phyloP scores from a whole-genome alignment of 2,329 filamentous ascomycete species.

The Helicocarpus griseus region DNA sequence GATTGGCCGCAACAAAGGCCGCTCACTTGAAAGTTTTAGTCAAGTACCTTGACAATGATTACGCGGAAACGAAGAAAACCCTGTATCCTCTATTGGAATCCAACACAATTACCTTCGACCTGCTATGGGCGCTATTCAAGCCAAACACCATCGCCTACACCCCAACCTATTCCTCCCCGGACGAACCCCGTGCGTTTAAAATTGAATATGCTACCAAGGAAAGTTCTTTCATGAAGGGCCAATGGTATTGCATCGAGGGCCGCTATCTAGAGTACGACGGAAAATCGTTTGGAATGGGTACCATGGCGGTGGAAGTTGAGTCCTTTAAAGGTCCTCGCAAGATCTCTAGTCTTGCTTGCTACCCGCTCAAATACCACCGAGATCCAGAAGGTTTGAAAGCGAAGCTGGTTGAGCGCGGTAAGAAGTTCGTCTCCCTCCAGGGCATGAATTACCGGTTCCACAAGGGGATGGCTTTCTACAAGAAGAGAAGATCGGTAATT shows the following conservation, averaged over 20 bases:
- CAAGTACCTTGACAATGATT: conserved; percentile 73
- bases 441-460: conserved; percentile 77
- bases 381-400: conserved; percentile 55
- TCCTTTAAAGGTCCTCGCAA: conserved; percentile 73
- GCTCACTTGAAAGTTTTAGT: conserved; percentile 58
- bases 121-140: conserved; percentile 83
- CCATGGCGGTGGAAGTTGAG: conserved; percentile 57
- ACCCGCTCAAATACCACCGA: conserved; percentile 71
- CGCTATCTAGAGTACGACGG: conserved; percentile 79
- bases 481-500: conserved; percentile 63
- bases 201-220: conserved; percentile 67
- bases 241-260: conserved; percentile 66
- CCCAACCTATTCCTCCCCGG: conserved; percentile 63
- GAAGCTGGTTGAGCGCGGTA: conserved; percentile 67
- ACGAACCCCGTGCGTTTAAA: conserved; percentile 74
- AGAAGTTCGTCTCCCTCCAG: conserved; percentile 70
- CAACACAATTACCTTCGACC: conserved; percentile 78
- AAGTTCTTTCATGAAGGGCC: conserved; percentile 57
- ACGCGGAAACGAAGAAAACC: conserved; percentile 65
- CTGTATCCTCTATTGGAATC: conserved; percentile 71
- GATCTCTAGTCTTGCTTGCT: conserved; percentile 68
- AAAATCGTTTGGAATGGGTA: conserved; percentile 70
- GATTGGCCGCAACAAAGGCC: conserved; percentile 28
- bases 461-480: conserved; percentile 76
- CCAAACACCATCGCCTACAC: conserved; percentile 72